A percentile compares a stretch with the other conserved stretches of the same genome.
Evolutionary conservation across 2,329 filamentous ascomycete genomes (phyloP).

Genomic region (Ceratocystis papillata): DNA sequence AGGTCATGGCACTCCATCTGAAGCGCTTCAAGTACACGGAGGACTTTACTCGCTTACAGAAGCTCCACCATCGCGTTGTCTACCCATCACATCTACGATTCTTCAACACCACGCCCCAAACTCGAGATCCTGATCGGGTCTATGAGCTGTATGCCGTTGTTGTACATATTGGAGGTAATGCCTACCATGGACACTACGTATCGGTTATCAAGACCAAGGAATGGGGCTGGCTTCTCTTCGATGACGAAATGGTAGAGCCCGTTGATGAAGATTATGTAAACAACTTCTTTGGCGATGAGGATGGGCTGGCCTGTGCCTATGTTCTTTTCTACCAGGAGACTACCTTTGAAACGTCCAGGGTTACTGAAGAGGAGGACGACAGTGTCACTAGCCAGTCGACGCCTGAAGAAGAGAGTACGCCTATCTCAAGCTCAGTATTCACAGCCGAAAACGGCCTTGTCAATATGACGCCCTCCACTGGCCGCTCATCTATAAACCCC

Average conservation of each 20-base stretch:
- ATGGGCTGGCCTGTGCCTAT: constrained; percentile 85
- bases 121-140: constrained; percentile 80
- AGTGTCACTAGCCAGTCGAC: background rate
- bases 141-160: constrained; percentile 97
- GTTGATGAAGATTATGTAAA: constrained; percentile 93
- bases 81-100: constrained; percentile 94
- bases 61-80: constrained; percentile 91
- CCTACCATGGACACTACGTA: constrained; percentile 95
- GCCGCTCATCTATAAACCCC: constrained; percentile 13
- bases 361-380: constrained; percentile 29
- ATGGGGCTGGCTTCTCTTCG: constrained; percentile 88
- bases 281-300: constrained; percentile 93
- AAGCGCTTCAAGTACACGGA: constrained; percentile 99
- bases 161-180: constrained; percentile 91
- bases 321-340: constrained; percentile 97
- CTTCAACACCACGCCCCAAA: constrained; percentile 95
- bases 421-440: constrained; percentile 6
- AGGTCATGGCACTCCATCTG: constrained; percentile 80
- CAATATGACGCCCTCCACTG: constrained; percentile 31
- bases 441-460: constrained; percentile 10
- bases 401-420: background rate
- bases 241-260: constrained; percentile 97
- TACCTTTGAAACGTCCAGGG: constrained; percentile 45
- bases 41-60: constrained; percentile 83
- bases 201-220: constrained; percentile 97